A percentile compares a stretch with the other conserved stretches of the same genome.
These are phyloP conservation scores for Setaria italica DNA, from an alignment of 202 grass and related monocot genomes.

Conservation along the genomic window DNA sequence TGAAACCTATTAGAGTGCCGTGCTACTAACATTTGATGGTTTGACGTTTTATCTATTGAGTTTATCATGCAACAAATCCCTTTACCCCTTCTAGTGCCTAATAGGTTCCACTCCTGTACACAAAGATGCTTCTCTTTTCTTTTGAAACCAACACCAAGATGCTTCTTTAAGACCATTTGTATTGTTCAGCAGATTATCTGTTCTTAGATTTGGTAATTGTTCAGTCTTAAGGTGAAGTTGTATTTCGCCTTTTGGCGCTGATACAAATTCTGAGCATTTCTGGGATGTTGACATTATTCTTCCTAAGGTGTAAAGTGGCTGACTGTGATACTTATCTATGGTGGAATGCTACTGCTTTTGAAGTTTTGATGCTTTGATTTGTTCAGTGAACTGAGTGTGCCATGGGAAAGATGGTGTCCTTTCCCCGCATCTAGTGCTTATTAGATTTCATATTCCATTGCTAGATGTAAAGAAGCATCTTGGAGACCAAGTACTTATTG, in stretches of 20 bases:
- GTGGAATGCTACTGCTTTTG: conserved; percentile 17
- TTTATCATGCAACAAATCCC: background rate
- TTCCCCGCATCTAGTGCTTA: background rate
- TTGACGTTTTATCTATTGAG: background rate
- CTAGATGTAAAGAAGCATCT: background rate
- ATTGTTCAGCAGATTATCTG: background rate
- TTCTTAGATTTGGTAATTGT: conserved; percentile 3
- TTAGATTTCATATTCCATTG: conserved; percentile 11
- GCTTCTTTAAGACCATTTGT: background rate
- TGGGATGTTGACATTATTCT: conserved; percentile 6
- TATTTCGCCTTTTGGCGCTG: background rate
- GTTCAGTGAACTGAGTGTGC: background rate
- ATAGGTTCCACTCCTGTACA: background rate
- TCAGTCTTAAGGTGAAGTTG: conserved; percentile 2
- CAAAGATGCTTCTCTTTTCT: background rate
- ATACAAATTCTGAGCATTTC: background rate
- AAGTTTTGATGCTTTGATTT: conserved; percentile 25
- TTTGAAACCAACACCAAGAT: background rate
- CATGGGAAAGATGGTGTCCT: background rate
- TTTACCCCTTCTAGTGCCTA: background rate
- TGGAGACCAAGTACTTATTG: conserved; percentile 2
- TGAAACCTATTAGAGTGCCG: conserved; percentile 21
- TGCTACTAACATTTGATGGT: conserved; percentile 8
- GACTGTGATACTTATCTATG: background rate
- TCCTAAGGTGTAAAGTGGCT: conserved; percentile 31